Base-by-base conservation (phyloP, 1,284 basidiomycete species). In the Apiotrichum gamsii region DNA sequence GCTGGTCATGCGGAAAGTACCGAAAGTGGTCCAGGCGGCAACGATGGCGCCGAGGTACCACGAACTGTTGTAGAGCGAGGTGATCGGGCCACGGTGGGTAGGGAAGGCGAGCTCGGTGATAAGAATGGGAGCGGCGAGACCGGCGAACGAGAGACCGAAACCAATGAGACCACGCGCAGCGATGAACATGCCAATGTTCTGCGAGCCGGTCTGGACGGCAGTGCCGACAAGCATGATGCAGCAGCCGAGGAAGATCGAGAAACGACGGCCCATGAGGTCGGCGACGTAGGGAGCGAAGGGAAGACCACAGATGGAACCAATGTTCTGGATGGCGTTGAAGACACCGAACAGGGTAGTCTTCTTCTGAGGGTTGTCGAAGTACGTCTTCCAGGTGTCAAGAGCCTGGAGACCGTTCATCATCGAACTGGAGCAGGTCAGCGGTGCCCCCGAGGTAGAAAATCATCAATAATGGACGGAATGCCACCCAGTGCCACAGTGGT, bases 71-170 rank as follows among this genome's bases (percentile, higher is more conserved):
- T 24, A 46, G 15, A 42, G 38, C 8, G 37, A 33, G 29, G 80
- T 71, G 3, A 82, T 69, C 9, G 78, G 77, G 6, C 80, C 83
- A 54, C 85, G 82, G 64, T 86, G 81, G 0, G 78, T 73, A 4
- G 86, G 87, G 66, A 87, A 87, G 1, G 85, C 76, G 20, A 88
- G 72, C 64, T 89, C 87, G 33, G 84, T 82, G 47, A 87, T 81
- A 69, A 87, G 72, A 75, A 86, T 77, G 11, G 84, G 84, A 4
- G 83, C 82, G 32, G 84, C 78, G n/a, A 43, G 10, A 34, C 38
- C 46, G 28, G 60, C 51, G 43, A 62, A 52, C 18, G 57, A 51
- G 25, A 61, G 53, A 25, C 87, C 86, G 19, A 47, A 48, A 44
- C 86, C 86, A 57, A 89, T 83, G 52, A 87, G 72, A 75, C 84